Evolutionary conservation across 2,329 filamentous ascomycete genomes (phyloP), one percentile per base, ranked within the genome.

Genomic region (Stagonosporopsis cucurbitacearum): DNA sequence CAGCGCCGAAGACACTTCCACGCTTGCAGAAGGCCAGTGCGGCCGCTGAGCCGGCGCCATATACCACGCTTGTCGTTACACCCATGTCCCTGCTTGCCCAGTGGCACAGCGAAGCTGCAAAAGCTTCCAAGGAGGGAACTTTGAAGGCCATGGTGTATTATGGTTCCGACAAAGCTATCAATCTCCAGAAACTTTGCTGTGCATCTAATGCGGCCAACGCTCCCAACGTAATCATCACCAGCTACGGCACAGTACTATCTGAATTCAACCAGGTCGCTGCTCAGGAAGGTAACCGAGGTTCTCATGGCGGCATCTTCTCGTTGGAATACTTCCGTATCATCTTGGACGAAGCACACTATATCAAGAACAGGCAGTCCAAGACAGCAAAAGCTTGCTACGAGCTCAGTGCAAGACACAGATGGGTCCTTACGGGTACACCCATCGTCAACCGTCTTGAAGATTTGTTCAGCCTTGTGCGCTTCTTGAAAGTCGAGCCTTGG

Each of bases 371-470:
- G 41, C 87, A 91, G 54, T 96, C 93, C 1, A 99, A 99, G 77
- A 97, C 94, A 0, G 91, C 95, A 4, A 92, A 90, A 72, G 95
- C 95, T 12, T 99, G 95, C 75, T 98, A 96, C 72, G 93, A 96
- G 66, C 82, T 99, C 12, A 84, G 85, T 12, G 91, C 92, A 1
- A 85, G 86, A 37, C 94, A 98, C 78, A 86, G 95, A 57, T 99
- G 95, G 95, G 91, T 89, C 0, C 78, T 99, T 44, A 99, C 95
- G 0, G 95, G 95, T 17, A 99, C 95, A 0, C 95, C 95, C 0
- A 98, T 99, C 53, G 94, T 99, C 64, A 99, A 99, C 74, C 88
- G 92, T 39, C 82, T 99, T 0, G 94, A 98, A 73, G 95, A 98
- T 75, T 79, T 99, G 13, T 98, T 97, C 78, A 96, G 91, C 69